Percentiles rank a stretch among this genome's conserved stretches.
Conservation (phyloP, 202 grass and related monocot genomes). For the Miscanthus sacchariflorus region DNA sequence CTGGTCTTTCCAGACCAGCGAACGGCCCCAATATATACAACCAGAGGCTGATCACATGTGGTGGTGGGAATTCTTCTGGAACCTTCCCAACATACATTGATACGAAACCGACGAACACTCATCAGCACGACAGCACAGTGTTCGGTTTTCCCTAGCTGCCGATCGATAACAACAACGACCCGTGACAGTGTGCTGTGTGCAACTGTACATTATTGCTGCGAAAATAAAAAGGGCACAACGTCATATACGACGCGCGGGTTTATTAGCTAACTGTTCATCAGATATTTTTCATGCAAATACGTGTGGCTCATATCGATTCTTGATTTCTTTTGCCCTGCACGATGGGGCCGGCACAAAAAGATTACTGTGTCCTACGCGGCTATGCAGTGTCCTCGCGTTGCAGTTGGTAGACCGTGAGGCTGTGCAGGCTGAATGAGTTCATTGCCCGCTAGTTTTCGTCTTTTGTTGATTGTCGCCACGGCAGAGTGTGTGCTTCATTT, state of each 20-base stretch:
- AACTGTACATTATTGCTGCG: neutral
- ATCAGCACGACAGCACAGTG: neutral
- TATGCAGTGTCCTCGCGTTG: too few species aligned
- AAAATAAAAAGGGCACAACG: neutral
- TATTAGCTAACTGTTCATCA: neutral
- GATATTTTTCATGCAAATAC: too few species aligned
- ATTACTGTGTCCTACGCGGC: too few species aligned
- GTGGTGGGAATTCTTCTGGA: neutral
- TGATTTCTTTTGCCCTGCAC: too few species aligned
- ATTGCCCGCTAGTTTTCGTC: too few species aligned
- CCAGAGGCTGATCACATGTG: neutral
- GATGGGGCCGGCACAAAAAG: too few species aligned
- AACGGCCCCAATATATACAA: neutral
- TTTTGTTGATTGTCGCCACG: too few species aligned
- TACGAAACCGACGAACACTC: neutral
- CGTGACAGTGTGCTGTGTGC: constrained; percentile 31
- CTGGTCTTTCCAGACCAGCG: too few species aligned
- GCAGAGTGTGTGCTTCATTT: too few species aligned
- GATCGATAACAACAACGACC: constrained; percentile 34
- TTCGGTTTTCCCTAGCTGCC: neutral
- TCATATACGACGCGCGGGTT: neutral
- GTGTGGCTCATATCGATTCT: too few species aligned
- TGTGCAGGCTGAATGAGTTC: too few species aligned
- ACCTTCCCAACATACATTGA: neutral
- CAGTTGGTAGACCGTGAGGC: too few species aligned